Percentiles rank a stretch among this genome's conserved stretches.
These are phyloP conservation scores for Xylaria grammica DNA, from an alignment of 495 filamentous ascomycete genomes.

Conservation along the genomic window DNA sequence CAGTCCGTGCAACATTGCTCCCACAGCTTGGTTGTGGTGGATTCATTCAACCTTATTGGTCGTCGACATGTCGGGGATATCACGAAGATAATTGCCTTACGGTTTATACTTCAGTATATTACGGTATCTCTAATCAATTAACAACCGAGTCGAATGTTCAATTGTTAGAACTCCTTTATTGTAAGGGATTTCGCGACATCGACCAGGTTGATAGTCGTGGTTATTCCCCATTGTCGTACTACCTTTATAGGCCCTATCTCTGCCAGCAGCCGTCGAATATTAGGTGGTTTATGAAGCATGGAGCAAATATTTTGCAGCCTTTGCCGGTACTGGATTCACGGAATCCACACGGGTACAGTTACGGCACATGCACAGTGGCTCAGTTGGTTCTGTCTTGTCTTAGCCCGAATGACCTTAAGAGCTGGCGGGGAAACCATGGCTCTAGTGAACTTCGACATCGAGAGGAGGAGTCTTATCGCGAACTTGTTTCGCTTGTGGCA, in stretches of 20 bases:
- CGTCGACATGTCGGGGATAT: too few relatives aligned
- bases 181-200: conserved; percentile 8
- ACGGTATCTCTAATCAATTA: not conserved
- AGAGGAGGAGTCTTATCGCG: not conserved
- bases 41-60: too few relatives aligned
- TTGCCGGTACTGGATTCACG: not conserved
- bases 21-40: not conserved
- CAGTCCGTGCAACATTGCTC: not conserved
- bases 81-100: not conserved
- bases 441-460: not conserved
- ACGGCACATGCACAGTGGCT: not conserved
- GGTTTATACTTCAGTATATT: not conserved
- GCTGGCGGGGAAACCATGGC: not conserved
- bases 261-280: not conserved
- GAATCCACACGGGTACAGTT: not conserved
- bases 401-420: not conserved
- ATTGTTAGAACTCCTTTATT: not conserved
- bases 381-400: not conserved
- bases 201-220: not conserved
- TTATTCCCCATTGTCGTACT: conserved; percentile 3
- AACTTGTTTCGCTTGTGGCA: conserved; percentile 6
- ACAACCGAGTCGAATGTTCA: not conserved
- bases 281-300: conserved; percentile 3
- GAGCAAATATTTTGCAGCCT: not conserved
- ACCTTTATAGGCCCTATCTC: not conserved